A percentile compares a stretch with the other conserved stretches of the same genome.
Conservation (phyloP, 345 rosid genomes). For the Eucalyptus caleyi region DNA sequence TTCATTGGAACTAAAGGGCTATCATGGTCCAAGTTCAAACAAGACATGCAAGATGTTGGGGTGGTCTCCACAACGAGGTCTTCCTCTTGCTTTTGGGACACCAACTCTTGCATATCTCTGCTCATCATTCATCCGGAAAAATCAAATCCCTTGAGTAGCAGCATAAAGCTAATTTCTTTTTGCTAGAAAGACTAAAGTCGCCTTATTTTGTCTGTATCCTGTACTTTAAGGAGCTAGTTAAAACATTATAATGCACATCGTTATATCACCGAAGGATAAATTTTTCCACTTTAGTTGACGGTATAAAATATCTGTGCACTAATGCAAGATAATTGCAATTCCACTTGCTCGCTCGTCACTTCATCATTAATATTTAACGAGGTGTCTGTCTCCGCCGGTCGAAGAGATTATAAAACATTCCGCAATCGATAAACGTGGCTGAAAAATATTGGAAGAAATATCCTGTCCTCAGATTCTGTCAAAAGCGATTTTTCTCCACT, state of each 20-base stretch:
- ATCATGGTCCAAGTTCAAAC: conserved; percentile 25
- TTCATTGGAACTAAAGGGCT: conserved; percentile 25
- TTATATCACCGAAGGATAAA: background rate
- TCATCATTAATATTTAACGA: background rate
- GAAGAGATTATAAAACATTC: background rate
- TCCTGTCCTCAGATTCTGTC: background rate
- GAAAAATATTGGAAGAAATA: background rate
- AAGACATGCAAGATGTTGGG: conserved; percentile 22
- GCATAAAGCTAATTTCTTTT: background rate
- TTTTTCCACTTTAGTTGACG: background rate
- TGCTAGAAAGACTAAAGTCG: background rate
- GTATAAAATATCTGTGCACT: background rate
- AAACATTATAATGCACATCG: background rate
- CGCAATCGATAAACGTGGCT: background rate
- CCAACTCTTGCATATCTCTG: conserved; percentile 31
- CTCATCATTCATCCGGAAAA: background rate
- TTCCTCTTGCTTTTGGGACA: conserved; percentile 36
- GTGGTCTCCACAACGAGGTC: conserved; percentile 16
- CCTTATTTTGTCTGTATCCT: background rate
- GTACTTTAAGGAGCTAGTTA: background rate
- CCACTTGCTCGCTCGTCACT: background rate
- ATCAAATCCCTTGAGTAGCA: background rate
- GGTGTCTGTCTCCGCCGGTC: background rate
- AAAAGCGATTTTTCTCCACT: background rate
- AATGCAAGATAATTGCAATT: background rate